Conservation (phyloP, 169 alveolate species). For the Plasmodium gonderi region DNA sequence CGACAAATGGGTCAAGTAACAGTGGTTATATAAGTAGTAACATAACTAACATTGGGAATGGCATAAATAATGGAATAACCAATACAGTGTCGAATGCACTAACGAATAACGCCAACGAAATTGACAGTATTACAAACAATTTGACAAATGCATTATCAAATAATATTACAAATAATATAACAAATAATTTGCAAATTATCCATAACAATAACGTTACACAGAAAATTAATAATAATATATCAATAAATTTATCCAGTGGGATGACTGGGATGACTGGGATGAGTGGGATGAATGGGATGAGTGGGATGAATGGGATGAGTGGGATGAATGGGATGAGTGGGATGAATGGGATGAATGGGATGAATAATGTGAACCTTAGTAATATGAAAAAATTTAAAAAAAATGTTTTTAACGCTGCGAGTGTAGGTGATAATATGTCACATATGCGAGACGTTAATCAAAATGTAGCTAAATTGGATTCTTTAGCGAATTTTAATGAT, state of each 20-base stretch:
- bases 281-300: background rate
- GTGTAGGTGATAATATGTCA: background rate
- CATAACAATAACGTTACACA: slow-evolving; percentile 38
- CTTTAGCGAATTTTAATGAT: background rate
- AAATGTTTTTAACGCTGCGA: background rate
- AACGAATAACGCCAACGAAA: background rate
- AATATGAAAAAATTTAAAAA: background rate
- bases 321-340: background rate
- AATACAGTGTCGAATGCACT: background rate
- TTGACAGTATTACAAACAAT: background rate
- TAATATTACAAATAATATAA: slow-evolving; percentile 1
- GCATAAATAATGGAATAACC: background rate
- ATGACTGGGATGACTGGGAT: no score
- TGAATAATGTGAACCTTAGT: background rate
- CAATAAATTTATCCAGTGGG: slow-evolving; percentile 19
- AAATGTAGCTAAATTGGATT: background rate
- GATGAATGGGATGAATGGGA: background rate
- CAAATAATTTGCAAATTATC: slow-evolving; percentile 17
- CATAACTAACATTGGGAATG: background rate
- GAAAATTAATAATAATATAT: slow-evolving; percentile 33
- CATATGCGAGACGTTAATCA: background rate
- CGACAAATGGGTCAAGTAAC: background rate
- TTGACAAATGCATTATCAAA: background rate
- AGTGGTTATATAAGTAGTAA: background rate
- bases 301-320: no score